Percentiles rank a stretch among this genome's conserved stretches.
Evolutionary conservation across 768 basidiomycete genomes (phyloP).

Genomic region (Boletus huronensis): DNA sequence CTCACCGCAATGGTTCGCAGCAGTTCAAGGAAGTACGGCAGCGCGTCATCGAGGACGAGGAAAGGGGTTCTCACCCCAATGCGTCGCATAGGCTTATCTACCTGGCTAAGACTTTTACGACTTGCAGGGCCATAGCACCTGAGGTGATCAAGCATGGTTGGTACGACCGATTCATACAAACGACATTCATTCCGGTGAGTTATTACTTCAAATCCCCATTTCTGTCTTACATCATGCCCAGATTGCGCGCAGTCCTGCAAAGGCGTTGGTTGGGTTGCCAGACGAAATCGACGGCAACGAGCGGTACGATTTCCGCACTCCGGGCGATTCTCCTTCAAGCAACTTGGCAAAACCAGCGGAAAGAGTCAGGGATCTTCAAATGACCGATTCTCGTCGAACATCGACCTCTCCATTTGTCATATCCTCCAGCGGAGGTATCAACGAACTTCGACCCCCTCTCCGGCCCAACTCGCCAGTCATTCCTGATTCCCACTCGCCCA

Average conservation of each 20-base stretch:
- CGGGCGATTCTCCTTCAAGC: not conserved
- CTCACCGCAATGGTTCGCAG: conserved; percentile 24
- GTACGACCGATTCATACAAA: conserved; percentile 48
- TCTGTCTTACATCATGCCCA: conserved; percentile 4
- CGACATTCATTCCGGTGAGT: conserved; percentile 25
- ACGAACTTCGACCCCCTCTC: not conserved
- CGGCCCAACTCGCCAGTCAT: not conserved
- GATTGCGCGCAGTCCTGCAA: conserved; percentile 18
- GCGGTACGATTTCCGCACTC: not conserved
- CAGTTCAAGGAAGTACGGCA: conserved; percentile 14
- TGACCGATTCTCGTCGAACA: not conserved
- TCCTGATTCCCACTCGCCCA: not conserved
- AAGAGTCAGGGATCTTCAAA: not conserved
- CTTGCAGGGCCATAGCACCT: conserved; percentile 46
- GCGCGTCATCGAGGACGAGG: conserved; percentile 32
- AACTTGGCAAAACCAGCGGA: not conserved
- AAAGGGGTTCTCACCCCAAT: conserved; percentile 35
- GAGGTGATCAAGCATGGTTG: conserved; percentile 48
- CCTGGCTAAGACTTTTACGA: conserved; percentile 45
- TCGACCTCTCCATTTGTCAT: not conserved
- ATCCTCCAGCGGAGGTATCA: not conserved
- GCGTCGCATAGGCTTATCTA: conserved; percentile 37
- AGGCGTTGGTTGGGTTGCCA: conserved; percentile 9
- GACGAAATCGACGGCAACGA: conserved; percentile 8
- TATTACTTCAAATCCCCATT: not conserved